phyloP scores from a whole-genome alignment of 306 rosid genomes.

The Benincasa hispida region DNA sequence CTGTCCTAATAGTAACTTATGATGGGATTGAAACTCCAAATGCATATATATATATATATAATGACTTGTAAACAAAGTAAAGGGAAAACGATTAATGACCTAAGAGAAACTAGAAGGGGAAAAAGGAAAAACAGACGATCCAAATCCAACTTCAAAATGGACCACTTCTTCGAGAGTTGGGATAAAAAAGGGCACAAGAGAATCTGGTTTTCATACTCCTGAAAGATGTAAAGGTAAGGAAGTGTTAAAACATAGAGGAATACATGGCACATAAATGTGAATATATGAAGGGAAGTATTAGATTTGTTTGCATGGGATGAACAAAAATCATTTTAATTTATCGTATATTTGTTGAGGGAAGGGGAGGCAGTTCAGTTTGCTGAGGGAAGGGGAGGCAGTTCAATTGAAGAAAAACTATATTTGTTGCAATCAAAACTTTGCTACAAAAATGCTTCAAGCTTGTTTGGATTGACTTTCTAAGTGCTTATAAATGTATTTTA shows the following conservation, averaged over 20 bases:
- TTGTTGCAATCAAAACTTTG: not conserved
- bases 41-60: not conserved
- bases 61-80: not conserved
- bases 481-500: too few relatives aligned
- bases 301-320: not conserved
- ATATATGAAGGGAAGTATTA: not conserved
- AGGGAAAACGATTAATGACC: not conserved
- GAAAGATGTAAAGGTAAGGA: conserved; percentile 4
- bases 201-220: conserved; percentile 1
- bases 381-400: not conserved
- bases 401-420: not conserved
- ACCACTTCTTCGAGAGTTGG: not conserved
- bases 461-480: too few relatives aligned
- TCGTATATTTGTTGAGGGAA: not conserved
- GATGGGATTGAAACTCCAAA: not conserved
- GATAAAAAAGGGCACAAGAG: not conserved
- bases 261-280: not conserved
- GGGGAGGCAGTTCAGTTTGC: not conserved
- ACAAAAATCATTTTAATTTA: not conserved
- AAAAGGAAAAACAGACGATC: not conserved
- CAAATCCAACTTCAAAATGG: not conserved
- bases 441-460: not conserved
- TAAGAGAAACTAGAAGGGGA: not conserved
- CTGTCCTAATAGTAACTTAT: not conserved
- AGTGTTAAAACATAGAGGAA: not conserved